phyloP scores from a whole-genome alignment of 768 basidiomycete species.

The Leccinum subgranulosum region DNA sequence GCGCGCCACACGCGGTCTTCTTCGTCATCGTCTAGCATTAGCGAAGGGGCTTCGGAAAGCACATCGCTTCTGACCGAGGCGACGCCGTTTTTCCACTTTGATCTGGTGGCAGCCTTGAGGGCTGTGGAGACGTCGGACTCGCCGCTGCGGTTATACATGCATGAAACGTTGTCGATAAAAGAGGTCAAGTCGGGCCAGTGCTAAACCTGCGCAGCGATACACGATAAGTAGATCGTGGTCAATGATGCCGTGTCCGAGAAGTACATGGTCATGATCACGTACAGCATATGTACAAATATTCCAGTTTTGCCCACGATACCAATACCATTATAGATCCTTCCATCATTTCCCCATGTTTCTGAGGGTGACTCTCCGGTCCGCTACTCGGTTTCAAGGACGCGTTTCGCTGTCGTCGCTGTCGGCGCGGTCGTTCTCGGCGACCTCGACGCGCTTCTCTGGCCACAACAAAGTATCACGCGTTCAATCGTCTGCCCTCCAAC shows the following conservation, averaged over 20 bases:
- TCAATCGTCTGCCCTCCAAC: neutral
- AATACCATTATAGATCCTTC: neutral
- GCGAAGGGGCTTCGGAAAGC: neutral
- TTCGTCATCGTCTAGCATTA: neutral
- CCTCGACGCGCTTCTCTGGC: constrained; percentile 31
- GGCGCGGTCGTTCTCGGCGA: constrained; percentile 26
- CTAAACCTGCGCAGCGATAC: too few species aligned
- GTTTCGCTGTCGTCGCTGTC: constrained; percentile 3
- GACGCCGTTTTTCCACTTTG: constrained; percentile 92
- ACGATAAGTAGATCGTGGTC: too few species aligned
- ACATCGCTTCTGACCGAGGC: constrained; percentile 44
- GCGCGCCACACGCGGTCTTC: constrained; percentile 23
- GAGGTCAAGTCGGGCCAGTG: neutral
- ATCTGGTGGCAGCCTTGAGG: constrained; percentile 66
- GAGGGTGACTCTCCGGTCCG: neutral
- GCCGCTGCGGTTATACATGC: neutral
- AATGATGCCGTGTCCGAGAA: too few species aligned
- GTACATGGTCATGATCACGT: neutral
- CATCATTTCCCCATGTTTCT: neutral
- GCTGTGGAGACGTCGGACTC: constrained; percentile 53
- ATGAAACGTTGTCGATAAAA: constrained; percentile 9
- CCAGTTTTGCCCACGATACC: neutral
- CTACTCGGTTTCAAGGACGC: neutral
- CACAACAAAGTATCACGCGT: constrained; percentile 37
- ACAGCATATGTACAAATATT: neutral